Evolutionary conservation across 352 stramenopile genomes (phyloP), one percentile per base, ranked within the genome.

Genomic region (Stramenopiles sp.): DNA sequence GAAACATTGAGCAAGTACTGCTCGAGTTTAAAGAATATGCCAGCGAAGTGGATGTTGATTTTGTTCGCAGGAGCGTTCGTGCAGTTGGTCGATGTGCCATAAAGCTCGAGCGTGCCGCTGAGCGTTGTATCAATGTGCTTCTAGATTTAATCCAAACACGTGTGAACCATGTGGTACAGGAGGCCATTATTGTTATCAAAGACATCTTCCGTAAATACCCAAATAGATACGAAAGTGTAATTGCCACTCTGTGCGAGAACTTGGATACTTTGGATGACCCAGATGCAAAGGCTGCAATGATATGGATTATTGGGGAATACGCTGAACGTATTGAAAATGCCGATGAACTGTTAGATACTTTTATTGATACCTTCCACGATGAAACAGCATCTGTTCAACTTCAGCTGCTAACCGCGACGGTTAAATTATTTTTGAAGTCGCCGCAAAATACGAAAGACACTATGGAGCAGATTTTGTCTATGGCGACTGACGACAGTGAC

Each of bases 311-410:
- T 71, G 55, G 55, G 22, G 22, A 71, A 71, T 71, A 71, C 27
- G 55, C 96, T 0, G 96, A 99, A 85, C 94, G 95, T 80, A 99
- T 99, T 82, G 96, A 99, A 84, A 99, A 99, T 85, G 96, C 96
- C 0, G 96, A 99, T 86, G 96, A 99, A 85, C 88, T 99, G 27
- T 86, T 99, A 7, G 95, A 99, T 83, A 97, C 92, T 78, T 99
- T 99, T 87, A 90, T 99, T 33, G 96, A 99, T 80, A 92, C 93
- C 0, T 99, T 99, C 84, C 92, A 98, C 81, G 96, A 99, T 76
- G 96, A 99, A 86, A 97, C 91, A 25, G 86, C 91, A 7, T 88
- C 96, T 32, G 96, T 99, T 27, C 96, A 99, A 86, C 88, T 99
- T 29, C 95, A 98, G 85, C 85, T 99, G 25, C 88, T 99, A 32